phyloP scores from a whole-genome alignment of 306 rosid species.

The Cucumis cinereus region DNA sequence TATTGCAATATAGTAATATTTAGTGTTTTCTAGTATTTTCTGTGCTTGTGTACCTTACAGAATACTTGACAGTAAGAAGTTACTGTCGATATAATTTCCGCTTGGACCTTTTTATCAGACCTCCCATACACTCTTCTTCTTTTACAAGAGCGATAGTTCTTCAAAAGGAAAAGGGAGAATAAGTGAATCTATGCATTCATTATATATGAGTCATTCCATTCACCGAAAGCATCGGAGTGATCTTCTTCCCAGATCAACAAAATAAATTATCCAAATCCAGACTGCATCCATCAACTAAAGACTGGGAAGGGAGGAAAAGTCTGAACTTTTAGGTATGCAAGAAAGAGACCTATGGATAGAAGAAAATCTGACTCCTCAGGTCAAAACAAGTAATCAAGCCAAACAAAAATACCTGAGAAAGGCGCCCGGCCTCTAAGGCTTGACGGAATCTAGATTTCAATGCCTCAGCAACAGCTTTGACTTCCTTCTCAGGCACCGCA shows the following conservation, averaged over 20 bases:
- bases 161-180: neutral
- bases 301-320: neutral
- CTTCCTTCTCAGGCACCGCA: conserved; percentile 98
- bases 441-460: conserved; percentile 78
- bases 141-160: neutral
- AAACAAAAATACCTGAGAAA: conserved; percentile 69
- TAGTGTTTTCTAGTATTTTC: too few relatives aligned
- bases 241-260: neutral
- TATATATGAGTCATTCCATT: neutral
- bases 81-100: neutral
- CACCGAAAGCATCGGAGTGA: neutral
- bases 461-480: conserved; percentile 87
- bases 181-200: neutral
- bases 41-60: too few relatives aligned
- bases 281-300: neutral
- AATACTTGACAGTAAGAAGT: neutral
- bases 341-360: neutral
- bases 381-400: conserved; percentile 1
- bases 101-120: neutral
- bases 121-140: neutral
- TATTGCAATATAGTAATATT: too few relatives aligned
- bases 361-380: neutral
- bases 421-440: conserved; percentile 95
- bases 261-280: neutral
- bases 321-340: neutral